Conservation (phyloP, 768 basidiomycete genomes). For the Tylopilus plumbeoviolaceoides region DNA sequence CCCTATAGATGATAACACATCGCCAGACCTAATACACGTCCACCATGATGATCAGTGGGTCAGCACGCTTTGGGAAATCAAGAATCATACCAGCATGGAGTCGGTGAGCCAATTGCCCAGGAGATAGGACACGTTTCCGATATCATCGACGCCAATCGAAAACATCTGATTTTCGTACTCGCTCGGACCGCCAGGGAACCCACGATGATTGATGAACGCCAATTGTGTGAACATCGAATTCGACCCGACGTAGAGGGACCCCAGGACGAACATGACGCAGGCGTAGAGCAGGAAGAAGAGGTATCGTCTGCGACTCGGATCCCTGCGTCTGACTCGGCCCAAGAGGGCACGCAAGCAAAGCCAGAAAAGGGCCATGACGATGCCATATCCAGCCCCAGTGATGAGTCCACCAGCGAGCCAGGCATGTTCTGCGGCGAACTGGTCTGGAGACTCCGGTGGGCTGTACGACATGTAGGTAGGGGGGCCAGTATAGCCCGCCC, state of each 20-base stretch:
- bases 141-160: conserved; percentile 22
- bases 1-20: no score
- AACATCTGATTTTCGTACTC: conserved; percentile 24
- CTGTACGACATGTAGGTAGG: conserved; percentile 15
- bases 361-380: conserved; percentile 23
- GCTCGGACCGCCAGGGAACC: conserved; percentile 26
- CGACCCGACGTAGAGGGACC: conserved; percentile 25
- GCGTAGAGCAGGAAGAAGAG: conserved; percentile 23
- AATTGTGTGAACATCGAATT: conserved; percentile 28
- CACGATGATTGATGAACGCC: conserved; percentile 28
- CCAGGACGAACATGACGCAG: conserved; percentile 19
- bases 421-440: conserved; percentile 23
- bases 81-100: conserved; percentile 20
- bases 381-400: conserved; percentile 25
- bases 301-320: conserved; percentile 13
- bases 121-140: conserved; percentile 25
- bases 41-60: no score
- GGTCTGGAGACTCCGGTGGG: conserved; percentile 13
- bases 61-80: neutral
- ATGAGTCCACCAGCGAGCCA: conserved; percentile 28
- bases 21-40: no score
- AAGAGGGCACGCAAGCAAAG: conserved; percentile 21
- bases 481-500: conserved; percentile 5
- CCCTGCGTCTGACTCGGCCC: conserved; percentile 13
- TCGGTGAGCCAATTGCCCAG: conserved; percentile 28